Conservation (phyloP, 108 stramenopile genomes). For the Nitzschia palea region DNA sequence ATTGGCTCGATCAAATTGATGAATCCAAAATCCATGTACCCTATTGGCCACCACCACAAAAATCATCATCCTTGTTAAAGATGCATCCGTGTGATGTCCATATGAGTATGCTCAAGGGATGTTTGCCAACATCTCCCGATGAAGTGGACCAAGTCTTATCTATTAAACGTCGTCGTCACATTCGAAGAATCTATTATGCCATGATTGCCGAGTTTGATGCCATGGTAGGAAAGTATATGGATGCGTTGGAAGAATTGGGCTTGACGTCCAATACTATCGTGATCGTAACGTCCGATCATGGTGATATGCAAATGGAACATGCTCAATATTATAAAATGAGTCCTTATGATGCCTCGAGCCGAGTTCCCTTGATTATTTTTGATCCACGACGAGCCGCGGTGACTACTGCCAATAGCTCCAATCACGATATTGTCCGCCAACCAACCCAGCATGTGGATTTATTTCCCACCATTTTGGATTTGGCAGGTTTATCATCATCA, state of each 20-base stretch:
- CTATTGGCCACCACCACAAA: background rate
- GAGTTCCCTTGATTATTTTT: constrained; percentile 28
- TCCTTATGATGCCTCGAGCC: constrained; percentile 24
- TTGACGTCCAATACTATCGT: constrained; percentile 23
- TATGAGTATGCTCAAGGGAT: constrained; percentile 33
- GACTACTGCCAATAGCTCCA: background rate
- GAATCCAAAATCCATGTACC: constrained; percentile 16
- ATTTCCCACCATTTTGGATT: constrained; percentile 21
- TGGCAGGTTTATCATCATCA: constrained; percentile 13
- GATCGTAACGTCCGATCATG: constrained; percentile 33
- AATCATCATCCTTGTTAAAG: background rate
- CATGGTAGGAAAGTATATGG: constrained; percentile 37
- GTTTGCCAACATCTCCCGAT: constrained; percentile 5
- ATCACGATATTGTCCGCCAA: background rate
- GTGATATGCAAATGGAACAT: constrained; percentile 42
- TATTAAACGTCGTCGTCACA: constrained; percentile 4
- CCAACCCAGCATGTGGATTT: constrained; percentile 27
- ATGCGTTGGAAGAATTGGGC: background rate
- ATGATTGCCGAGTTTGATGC: constrained; percentile 39
- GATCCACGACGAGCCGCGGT: background rate
- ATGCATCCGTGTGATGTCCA: constrained; percentile 38
- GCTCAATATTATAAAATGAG: constrained; percentile 25
- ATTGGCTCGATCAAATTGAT: constrained; percentile 20
- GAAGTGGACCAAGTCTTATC: background rate
- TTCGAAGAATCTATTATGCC: constrained; percentile 36